A percentile compares a stretch with the other conserved stretches of the same genome.
phyloP scores from a whole-genome alignment of 148 eudicot genomes.

The Pharnaceum exiguum region DNA sequence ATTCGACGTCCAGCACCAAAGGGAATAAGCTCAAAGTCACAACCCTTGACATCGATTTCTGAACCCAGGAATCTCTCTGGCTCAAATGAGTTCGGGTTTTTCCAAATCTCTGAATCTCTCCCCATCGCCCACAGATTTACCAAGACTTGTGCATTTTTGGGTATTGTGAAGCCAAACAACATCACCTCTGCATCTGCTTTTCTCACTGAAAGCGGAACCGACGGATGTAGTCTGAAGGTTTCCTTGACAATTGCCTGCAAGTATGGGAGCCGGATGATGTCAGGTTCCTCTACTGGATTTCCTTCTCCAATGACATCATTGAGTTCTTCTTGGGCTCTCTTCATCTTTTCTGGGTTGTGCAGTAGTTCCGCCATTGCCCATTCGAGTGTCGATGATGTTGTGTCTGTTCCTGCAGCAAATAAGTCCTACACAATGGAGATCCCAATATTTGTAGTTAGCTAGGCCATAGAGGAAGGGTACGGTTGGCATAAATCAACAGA shows the following conservation, averaged over 20 bases:
- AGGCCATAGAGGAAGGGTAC: neutral
- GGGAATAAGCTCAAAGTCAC: slow-evolving; percentile 28
- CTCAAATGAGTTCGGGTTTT: slow-evolving; percentile 21
- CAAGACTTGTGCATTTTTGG: slow-evolving; percentile 32
- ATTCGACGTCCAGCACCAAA: slow-evolving; percentile 30
- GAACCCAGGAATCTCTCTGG: slow-evolving; percentile 33
- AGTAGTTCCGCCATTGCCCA: slow-evolving; percentile 47
- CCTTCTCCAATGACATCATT: slow-evolving; percentile 19
- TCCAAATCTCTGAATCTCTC: slow-evolving; percentile 29
- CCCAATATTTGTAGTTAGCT: neutral
- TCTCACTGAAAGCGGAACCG: slow-evolving; percentile 31
- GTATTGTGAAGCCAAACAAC: slow-evolving; percentile 16
- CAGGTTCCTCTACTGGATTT: slow-evolving; percentile 18
- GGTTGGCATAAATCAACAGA: too few relatives aligned
- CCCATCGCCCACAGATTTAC: slow-evolving; percentile 45
- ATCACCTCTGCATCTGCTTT: slow-evolving; percentile 12
- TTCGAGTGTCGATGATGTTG: slow-evolving; percentile 40
- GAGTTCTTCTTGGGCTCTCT: slow-evolving; percentile 24
- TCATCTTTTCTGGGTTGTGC: slow-evolving; percentile 21
- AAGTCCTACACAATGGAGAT: slow-evolving; percentile 13
- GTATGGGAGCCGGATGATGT: slow-evolving; percentile 23
- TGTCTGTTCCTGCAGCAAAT: slow-evolving; percentile 29
- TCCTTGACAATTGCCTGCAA: slow-evolving; percentile 34
- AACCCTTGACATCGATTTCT: slow-evolving; percentile 29
- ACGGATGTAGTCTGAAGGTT: slow-evolving; percentile 34